These are phyloP conservation scores for Neurospora tetraspora DNA, from an alignment of 495 filamentous ascomycete genomes.

Conservation along the genomic window DNA sequence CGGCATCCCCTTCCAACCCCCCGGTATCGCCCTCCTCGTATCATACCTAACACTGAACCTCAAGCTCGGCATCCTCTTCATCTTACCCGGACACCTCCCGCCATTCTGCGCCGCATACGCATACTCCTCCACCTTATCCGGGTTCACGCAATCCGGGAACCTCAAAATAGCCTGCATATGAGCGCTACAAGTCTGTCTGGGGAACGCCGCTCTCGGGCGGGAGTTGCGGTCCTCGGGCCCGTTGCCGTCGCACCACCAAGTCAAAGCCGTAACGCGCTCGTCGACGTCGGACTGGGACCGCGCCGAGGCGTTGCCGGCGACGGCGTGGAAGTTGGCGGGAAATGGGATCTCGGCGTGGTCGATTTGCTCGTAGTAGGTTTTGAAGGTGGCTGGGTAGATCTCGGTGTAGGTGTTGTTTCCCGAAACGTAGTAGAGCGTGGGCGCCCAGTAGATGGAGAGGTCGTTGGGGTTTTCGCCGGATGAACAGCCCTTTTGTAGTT, in stretches of 20 bases:
- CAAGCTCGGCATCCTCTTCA: slow-evolving; percentile 25
- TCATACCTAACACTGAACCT: slow-evolving; percentile 26
- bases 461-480: slow-evolving; percentile 30
- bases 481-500: slow-evolving; percentile 25
- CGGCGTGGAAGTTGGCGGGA: slow-evolving; percentile 36
- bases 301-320: slow-evolving; percentile 26
- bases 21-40: slow-evolving; percentile 15
- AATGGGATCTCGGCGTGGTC: slow-evolving; percentile 78
- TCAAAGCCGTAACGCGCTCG: slow-evolving; percentile 24
- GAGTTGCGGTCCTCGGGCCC: slow-evolving; percentile 25
- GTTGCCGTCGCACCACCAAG: slow-evolving; percentile 30
- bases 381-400: slow-evolving; percentile 30
- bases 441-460: slow-evolving; percentile 26
- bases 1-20: slow-evolving; percentile 26
- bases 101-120: slow-evolving; percentile 23
- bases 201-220: slow-evolving; percentile 22
- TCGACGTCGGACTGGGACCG: slow-evolving; percentile 22
- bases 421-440: slow-evolving; percentile 29
- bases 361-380: slow-evolving; percentile 55
- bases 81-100: slow-evolving; percentile 17
- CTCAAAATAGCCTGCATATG: slow-evolving; percentile 26
- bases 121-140: slow-evolving; percentile 23
- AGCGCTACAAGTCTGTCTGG: slow-evolving; percentile 22
- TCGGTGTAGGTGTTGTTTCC: slow-evolving; percentile 29
- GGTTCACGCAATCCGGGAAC: slow-evolving; percentile 28